phyloP scores from a whole-genome alignment of 345 rosid species.

The Cochlearia excelsa region DNA sequence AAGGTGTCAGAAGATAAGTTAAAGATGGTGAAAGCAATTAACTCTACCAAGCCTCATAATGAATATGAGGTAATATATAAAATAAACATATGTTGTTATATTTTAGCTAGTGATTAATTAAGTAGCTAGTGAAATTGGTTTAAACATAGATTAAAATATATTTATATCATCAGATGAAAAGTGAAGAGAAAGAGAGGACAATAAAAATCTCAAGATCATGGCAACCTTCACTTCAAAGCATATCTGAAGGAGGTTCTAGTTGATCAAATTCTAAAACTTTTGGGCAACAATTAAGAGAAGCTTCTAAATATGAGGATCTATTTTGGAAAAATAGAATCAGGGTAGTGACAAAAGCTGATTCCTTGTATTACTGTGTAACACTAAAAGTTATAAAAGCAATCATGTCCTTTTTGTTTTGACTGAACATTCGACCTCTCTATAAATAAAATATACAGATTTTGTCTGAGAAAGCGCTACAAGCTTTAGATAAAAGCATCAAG shows the following conservation, averaged over 20 bases:
- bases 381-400: no score
- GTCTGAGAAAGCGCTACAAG: no score
- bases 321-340: slow-evolving; percentile 12
- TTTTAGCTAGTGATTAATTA: neutral
- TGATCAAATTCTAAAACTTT: slow-evolving; percentile 23
- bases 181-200: slow-evolving; percentile 52
- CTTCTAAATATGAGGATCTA: slow-evolving; percentile 17
- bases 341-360: slow-evolving; percentile 21
- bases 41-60: slow-evolving; percentile 31
- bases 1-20: slow-evolving; percentile 32
- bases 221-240: slow-evolving; percentile 93
- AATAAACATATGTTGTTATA: neutral
- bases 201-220: slow-evolving; percentile 60
- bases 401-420: no score
- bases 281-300: slow-evolving; percentile 3
- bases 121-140: neutral
- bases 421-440: no score
- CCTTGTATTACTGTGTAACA: slow-evolving; percentile 1
- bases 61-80: slow-evolving; percentile 41
- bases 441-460: no score
- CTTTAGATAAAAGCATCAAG: no score
- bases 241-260: slow-evolving; percentile 69
- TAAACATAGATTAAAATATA: neutral
- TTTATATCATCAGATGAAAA: slow-evolving; percentile 40
- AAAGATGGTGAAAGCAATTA: slow-evolving; percentile 32